Evolutionary conservation across 345 rosid genomes (phyloP).

Genomic region (Populus davidiana): DNA sequence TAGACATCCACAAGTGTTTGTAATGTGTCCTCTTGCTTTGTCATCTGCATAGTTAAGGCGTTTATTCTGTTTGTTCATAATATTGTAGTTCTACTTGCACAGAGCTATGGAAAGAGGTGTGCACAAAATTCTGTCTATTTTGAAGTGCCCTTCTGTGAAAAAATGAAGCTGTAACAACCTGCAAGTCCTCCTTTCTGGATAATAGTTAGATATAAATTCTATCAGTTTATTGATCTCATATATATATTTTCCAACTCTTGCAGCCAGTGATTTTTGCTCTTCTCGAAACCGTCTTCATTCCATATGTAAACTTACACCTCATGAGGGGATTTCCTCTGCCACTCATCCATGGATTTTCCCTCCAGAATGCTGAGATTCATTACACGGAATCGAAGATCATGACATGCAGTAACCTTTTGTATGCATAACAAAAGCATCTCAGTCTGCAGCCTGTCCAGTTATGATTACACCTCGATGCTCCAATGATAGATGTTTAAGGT

Average conservation of each 20-base stretch:
- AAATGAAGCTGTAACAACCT: too few species aligned
- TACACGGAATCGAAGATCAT: conserved; percentile 31
- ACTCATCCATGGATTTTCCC: conserved; percentile 38
- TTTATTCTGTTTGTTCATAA: too few species aligned
- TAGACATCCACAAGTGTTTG: too few species aligned
- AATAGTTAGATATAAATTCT: background rate
- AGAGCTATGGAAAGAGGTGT: too few species aligned
- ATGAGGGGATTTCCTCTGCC: conserved; percentile 61
- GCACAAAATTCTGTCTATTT: too few species aligned
- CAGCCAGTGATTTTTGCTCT: conserved; percentile 44
- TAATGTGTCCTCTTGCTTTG: too few species aligned
- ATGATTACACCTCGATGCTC: background rate
- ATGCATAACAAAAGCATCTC: background rate
- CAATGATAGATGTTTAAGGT: too few species aligned
- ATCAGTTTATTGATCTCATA: background rate
- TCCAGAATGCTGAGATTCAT: conserved; percentile 44
- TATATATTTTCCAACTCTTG: background rate
- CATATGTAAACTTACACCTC: conserved; percentile 52
- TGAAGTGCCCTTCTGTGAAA: too few species aligned
- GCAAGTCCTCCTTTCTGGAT: background rate
- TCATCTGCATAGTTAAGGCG: too few species aligned
- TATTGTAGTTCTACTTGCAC: too few species aligned
- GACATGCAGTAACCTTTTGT: conserved; percentile 43
- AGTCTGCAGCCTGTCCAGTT: background rate
- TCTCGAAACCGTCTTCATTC: conserved; percentile 47